Conservation (phyloP, 2,329 filamentous ascomycete species). For the Daldinia sp. region DNA sequence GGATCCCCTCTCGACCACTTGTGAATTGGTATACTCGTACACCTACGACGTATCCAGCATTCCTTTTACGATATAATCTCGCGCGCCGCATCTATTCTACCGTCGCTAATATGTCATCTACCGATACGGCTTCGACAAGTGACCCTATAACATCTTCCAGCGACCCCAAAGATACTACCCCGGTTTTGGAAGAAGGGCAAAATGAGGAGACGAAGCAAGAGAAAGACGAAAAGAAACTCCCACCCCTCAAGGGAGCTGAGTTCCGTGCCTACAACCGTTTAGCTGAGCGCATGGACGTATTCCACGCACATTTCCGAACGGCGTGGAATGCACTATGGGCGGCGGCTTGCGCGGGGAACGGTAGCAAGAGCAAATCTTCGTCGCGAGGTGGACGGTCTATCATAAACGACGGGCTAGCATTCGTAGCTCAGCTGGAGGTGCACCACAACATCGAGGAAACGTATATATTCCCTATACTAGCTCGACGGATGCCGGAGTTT, state of each 20-base stretch:
- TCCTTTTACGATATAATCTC: neutral
- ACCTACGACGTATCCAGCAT: neutral
- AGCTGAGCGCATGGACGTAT: constrained; percentile 80
- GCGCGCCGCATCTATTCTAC: constrained; percentile 12
- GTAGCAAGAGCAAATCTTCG: constrained; percentile 38
- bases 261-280: constrained; percentile 79
- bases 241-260: constrained; percentile 74
- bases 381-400: constrained; percentile 69
- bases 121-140: constrained; percentile 14
- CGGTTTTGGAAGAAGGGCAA: constrained; percentile 4
- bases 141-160: constrained; percentile 4
- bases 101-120: constrained; percentile 27
- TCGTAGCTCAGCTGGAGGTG: constrained; percentile 75
- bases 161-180: neutral
- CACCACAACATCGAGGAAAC: constrained; percentile 89
- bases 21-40: neutral
- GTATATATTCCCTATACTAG: constrained; percentile 83
- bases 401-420: constrained; percentile 74
- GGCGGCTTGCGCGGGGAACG: constrained; percentile 62
- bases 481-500: constrained; percentile 83
- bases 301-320: constrained; percentile 82
- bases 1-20: neutral
- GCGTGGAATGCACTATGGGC: constrained; percentile 79
- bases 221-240: constrained; percentile 57
- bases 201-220: constrained; percentile 8